Evolutionary conservation across 345 rosid genomes (phyloP), one percentile per base, ranked within the genome.

Genomic region (Barbarea vulgaris): DNA sequence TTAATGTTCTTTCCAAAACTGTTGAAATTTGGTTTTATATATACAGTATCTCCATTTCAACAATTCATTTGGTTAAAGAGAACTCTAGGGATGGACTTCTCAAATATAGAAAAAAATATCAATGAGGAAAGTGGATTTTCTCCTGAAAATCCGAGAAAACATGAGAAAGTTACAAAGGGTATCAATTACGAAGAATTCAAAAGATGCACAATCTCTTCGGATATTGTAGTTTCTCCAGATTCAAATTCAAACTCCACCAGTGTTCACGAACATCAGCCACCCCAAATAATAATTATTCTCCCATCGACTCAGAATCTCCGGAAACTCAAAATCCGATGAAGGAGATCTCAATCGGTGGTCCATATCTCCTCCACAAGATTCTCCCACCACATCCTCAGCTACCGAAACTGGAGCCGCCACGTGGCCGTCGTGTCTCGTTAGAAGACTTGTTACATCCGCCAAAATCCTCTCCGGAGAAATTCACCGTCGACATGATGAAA

Each of bases 321-420:
- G 41, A 8, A 75, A 19, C 37, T 41, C 55, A 55, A 14, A n/a
- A 3, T 19, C 47, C 56, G 67, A 74, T 47, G 30, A 58, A 64
- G 17, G 36, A 51, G 57, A 60, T 60, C 46, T 27, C 79, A 21
- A 64, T 64, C 72, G 5, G 56, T 33, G 22, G n/a, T 48, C 44
- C 36, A 15, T 5, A 61, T 57, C 21, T 64, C 69, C 21, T 64
- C 69, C 44, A 42, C 64, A 30, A 69, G 28, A 72, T 81, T 18
- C 69, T 82, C 74, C 81, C 82, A 56, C 88, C 96, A 31, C 95
- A 86, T 56, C 83, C 83, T 15, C 87, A 70, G 48, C 87, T 94
- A 3, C 98, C 97, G 4, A 88, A 81, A 70, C 97, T 89, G 2
- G 96, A 87, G 67, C 83, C 88, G n/a, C 98, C 98, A 4, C 93